Conservation (phyloP, 441 rosid genomes). For the Euphorbia schlechtendalii region DNA sequence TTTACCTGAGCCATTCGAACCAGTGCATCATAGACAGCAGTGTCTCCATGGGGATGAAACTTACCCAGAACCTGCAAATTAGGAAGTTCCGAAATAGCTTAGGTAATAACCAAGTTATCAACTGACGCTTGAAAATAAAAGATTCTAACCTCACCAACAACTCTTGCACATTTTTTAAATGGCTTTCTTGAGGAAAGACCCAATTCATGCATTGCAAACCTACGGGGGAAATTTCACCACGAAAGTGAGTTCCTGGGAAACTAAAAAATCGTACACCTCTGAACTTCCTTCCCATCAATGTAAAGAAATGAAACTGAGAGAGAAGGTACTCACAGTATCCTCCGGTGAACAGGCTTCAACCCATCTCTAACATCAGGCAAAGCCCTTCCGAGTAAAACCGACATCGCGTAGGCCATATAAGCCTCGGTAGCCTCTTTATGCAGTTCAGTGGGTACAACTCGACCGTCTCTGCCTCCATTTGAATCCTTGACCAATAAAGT, state of each 20-base stretch:
- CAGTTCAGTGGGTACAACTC: conserved; percentile 65
- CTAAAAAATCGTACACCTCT: not conserved
- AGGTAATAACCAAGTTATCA: not conserved
- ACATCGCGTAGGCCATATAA: conserved; percentile 84
- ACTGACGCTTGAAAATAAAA: not conserved
- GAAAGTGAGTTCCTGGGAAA: not conserved
- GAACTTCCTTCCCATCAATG: not conserved
- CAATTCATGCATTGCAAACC: conserved; percentile 90
- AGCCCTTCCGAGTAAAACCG: conserved; percentile 89
- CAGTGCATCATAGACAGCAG: conserved; percentile 86
- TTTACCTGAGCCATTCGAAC: conserved; percentile 99
- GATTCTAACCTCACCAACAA: conserved; percentile 84
- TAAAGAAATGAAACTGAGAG: too few species aligned
- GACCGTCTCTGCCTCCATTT: conserved; percentile 29
- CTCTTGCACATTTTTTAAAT: conserved; percentile 96
- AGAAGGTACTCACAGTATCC: conserved; percentile 53
- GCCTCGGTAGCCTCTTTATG: conserved; percentile 89
- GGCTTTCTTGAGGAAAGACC: conserved; percentile 89
- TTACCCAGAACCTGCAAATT: conserved; percentile 78
- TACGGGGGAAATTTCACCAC: conserved; percentile 22
- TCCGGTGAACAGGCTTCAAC: conserved; percentile 84
- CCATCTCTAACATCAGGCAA: conserved; percentile 93
- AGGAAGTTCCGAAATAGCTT: not conserved
- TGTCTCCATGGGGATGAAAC: conserved; percentile 96
- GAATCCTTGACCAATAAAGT: conserved; percentile 31